A percentile compares a stretch with the other conserved stretches of the same genome.
These are phyloP conservation scores for Onygenales sp. DNA, from an alignment of 2,329 filamentous ascomycete species.

Conservation along the genomic window DNA sequence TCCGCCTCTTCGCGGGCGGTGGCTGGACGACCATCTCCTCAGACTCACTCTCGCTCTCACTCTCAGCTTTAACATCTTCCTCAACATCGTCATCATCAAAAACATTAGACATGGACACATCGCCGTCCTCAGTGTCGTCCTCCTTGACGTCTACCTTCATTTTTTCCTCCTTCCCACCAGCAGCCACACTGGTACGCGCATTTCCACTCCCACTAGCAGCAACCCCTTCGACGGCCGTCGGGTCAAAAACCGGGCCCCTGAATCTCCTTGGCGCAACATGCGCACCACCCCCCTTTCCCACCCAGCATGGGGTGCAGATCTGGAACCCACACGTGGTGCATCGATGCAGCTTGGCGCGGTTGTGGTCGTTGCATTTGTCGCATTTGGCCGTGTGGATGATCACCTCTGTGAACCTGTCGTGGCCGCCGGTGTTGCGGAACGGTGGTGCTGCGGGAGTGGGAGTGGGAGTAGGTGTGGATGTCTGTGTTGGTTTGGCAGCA, in stretches of 20 bases:
- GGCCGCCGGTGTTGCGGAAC: too few relatives aligned
- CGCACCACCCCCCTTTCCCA: conserved; percentile 10
- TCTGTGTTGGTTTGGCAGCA: too few relatives aligned
- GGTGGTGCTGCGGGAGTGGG: too few relatives aligned
- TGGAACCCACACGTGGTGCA: conserved; percentile 27
- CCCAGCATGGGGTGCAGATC: conserved; percentile 24
- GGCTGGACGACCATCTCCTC: not conserved
- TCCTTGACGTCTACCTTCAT: not conserved
- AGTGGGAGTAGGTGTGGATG: too few relatives aligned
- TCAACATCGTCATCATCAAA: not conserved
- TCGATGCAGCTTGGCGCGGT: conserved; percentile 22
- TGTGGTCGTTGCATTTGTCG: conserved; percentile 26
- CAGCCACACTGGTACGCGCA: not conserved
- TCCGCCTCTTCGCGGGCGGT: too few relatives aligned
- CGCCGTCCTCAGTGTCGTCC: not conserved
- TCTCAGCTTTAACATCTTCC: not conserved
- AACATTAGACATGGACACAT: not conserved
- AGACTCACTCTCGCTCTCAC: not conserved
- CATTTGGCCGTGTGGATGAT: conserved; percentile 28
- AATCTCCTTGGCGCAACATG: conserved; percentile 12
- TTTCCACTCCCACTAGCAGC: not conserved
- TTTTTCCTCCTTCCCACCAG: not conserved
- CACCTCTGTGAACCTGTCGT: conserved; percentile 20
- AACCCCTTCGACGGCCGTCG: not conserved
- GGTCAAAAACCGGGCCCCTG: conserved; percentile 8